Conservation (phyloP, 106 monocot species). For the Allium sativum region DNA sequence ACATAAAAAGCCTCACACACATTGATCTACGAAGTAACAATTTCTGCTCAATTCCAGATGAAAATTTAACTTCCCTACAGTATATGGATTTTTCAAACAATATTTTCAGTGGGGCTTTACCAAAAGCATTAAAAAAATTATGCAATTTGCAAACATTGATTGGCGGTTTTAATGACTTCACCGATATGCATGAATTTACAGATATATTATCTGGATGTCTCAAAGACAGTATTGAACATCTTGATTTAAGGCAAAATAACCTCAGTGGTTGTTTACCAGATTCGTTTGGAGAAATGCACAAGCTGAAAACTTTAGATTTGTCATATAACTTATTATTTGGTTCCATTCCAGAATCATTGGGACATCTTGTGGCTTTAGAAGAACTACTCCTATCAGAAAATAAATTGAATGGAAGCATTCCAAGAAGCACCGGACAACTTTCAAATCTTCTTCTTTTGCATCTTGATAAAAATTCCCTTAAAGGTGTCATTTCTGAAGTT, state of each 20-base stretch:
- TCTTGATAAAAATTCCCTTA: constrained; percentile 10
- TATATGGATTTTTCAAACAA: neutral
- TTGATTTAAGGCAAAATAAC: neutral
- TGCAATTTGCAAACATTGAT: neutral
- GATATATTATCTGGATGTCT: neutral
- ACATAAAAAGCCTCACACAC: constrained; percentile 1
- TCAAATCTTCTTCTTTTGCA: constrained; percentile 11
- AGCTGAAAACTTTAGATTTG: neutral
- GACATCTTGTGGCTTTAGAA: constrained; percentile 12
- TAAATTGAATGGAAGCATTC: constrained; percentile 12
- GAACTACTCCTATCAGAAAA: constrained; percentile 15
- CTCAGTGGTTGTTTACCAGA: neutral
- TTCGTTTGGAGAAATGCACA: neutral
- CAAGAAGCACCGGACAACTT: constrained; percentile 13
- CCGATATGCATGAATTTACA: neutral
- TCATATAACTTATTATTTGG: neutral
- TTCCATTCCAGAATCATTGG: constrained; percentile 6
- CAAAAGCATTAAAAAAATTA: neutral
- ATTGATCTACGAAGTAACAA: neutral
- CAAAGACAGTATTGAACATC: neutral
- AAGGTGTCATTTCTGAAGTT: constrained; percentile 14
- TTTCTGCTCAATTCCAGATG: neutral
- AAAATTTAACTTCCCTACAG: constrained; percentile 4
- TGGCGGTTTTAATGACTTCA: neutral
- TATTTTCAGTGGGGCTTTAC: neutral